Base-by-base conservation (phyloP, 1,284 basidiomycete species). In the Melampsora abietis-canadensis region DNA sequence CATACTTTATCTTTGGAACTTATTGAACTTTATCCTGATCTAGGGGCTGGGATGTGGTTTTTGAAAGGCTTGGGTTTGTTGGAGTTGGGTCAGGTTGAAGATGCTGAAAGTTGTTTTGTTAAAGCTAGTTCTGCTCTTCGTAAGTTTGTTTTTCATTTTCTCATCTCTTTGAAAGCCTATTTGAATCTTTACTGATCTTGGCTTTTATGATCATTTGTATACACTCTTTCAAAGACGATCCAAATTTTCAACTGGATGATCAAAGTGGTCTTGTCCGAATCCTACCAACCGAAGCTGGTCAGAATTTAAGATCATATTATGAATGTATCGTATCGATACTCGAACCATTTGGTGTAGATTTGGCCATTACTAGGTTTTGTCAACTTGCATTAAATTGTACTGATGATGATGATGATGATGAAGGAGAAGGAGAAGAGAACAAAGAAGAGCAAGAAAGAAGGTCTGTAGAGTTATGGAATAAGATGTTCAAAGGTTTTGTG, bases 81-180 rank as follows among this genome's bases (percentile, higher is more conserved):
- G 61, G 86, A 88, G 76, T 82, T 87, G n/a, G 89, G 89, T 2
- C 85, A 88, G 21, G 84, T 87, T 17, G 91, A 92, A 72, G 90
- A 92, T 78, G 90, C 91, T 1, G 86, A 87, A 0, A 83, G 83
- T 62, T 81, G 88, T 46, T 84, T 97, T 76, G 88, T 92, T 81
- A 88, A 87, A 77, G 84, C 93, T n/a, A 88, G 89, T 15, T 88
- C 88, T 51, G 87, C 85, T 77, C 89, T 92, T 77, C 90, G 92
- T 94, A 80, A 82, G 88, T 83, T 8, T 5, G n/a, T n/a, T 30
- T 46, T 64, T n/a, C 8, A 40, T 24, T 10, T 40, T 65, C 10
- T 19, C 10, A 14, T 30, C 19, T 6, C 24, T 62, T 65, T 44
- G 3, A 44, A n/a, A n/a, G 12, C 24, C 19, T 65, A 7, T n/a